Evolutionary conservation across 2,329 filamentous ascomycete genomes (phyloP).

Genomic region (Apiospora pterosperma): DNA sequence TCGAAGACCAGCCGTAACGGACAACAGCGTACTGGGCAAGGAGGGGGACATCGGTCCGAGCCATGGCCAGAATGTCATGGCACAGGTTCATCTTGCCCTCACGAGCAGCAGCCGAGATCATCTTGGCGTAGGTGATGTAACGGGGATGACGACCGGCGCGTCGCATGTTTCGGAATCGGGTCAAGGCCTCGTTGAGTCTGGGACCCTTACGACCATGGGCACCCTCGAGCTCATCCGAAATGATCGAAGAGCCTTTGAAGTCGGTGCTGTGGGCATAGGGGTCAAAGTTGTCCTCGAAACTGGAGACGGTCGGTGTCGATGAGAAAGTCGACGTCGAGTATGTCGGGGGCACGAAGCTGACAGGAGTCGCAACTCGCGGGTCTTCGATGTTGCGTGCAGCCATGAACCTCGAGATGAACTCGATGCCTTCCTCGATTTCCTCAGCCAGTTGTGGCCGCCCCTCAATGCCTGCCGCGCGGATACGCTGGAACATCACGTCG

Average conservation of each 20-base stretch:
- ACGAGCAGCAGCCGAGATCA: conserved; percentile 86
- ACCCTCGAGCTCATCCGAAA: conserved; percentile 86
- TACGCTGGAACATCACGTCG: conserved; percentile 82
- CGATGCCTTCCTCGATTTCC: conserved; percentile 82
- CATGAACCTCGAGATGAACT: conserved; percentile 64
- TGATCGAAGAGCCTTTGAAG: conserved; percentile 87
- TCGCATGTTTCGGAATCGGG: conserved; percentile 88
- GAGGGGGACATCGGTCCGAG: conserved; percentile 82
- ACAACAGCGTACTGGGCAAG: conserved; percentile 82
- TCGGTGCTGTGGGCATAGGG: conserved; percentile 89
- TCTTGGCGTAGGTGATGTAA: conserved; percentile 95
- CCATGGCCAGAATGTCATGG: conserved; percentile 85
- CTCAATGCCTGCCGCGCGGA: conserved; percentile 59
- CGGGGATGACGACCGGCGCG: conserved; percentile 86
- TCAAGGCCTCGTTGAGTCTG: conserved; percentile 75
- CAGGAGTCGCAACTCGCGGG: conserved; percentile 48
- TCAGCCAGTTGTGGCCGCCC: conserved; percentile 59
- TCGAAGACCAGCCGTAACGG: conserved; percentile 93
- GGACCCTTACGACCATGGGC: conserved; percentile 68
- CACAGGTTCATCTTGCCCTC: conserved; percentile 78
- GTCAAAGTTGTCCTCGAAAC: conserved; percentile 80
- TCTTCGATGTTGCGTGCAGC: conserved; percentile 50
- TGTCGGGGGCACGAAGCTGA: conserved; percentile 43
- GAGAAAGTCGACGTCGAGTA: conserved; percentile 50
- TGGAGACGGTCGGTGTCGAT: conserved; percentile 53